phyloP scores from a whole-genome alignment of 225 moss, liverwort and hornwort species.

The Neckera pumila region DNA sequence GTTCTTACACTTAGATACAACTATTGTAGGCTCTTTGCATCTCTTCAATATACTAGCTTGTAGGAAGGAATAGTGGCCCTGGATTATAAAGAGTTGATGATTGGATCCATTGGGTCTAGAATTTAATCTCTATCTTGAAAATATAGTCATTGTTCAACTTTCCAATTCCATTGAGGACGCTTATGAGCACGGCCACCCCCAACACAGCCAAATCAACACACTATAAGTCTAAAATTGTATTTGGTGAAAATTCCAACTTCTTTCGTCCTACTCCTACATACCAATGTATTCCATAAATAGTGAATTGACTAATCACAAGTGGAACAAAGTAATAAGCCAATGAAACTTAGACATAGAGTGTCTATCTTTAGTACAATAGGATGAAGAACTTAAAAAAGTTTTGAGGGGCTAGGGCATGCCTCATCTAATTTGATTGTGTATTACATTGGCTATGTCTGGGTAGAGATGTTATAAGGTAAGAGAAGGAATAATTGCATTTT shows the following conservation, averaged over 20 bases:
- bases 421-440: neutral
- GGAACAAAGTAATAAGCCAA: neutral
- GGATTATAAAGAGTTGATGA: neutral
- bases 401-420: neutral
- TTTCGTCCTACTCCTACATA: fast-evolving
- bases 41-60: fast-evolving
- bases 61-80: neutral
- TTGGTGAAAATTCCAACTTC: neutral
- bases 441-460: fast-evolving
- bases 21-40: neutral
- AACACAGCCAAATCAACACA: fast-evolving
- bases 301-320: neutral
- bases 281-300: fast-evolving
- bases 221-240: neutral
- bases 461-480: neutral
- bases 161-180: fast-evolving
- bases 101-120: fast-evolving
- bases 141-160: neutral
- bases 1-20: fast-evolving
- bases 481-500: too few relatives aligned
- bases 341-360: neutral
- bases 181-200: fast-evolving
- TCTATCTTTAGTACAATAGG: fast-evolving
- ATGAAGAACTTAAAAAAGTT: neutral
- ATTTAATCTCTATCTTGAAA: neutral